Evolutionary conservation across 2,329 filamentous ascomycete genomes (phyloP), one percentile per base, ranked within the genome.

Genomic region (Colletotrichum ledebouriae): DNA sequence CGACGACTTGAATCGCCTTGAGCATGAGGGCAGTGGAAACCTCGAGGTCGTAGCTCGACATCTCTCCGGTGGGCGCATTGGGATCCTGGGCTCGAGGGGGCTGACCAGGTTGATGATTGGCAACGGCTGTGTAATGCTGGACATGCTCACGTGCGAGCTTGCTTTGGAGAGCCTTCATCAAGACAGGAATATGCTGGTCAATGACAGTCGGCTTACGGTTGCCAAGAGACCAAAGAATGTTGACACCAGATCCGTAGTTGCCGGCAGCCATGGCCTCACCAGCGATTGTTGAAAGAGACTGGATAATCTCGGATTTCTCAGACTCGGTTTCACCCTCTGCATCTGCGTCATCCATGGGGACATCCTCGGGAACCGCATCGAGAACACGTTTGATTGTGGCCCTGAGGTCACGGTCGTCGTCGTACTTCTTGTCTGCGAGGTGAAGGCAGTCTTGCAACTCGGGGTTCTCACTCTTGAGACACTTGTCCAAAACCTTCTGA

Each of bases 121-220:
- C 84, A 57, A 87, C 78, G 6, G 86, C 84, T 34, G 87, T 86
- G 73, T 92, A 94, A 73, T 90, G 92, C 78, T 84, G 93, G 78
- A 99, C 91, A 79, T 99, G 96, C 72, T 99, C 96, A 73, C 96
- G 92, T 0, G 94, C 94, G 72, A 99, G 87, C 80, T 98, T 98
- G 57, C 89, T 88, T 73, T 97, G 95, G 73, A 99, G 87, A 0
- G 93, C 94, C 79, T 97, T 98, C 92, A 99, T 97, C 49, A 99
- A 85, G 33, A 91, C 89, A 3, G 87, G 84, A 62, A 98, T 94
- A 75, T 99, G 96, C 68, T 93, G 87, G 77, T 99, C 96, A 70
- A 99, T 93, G 71, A 96, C 90, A 13, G 92, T 89, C 1, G 95
- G 93, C 75, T 93, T 94, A 68, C 93, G 91, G 73, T 93, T 89